phyloP scores from a whole-genome alignment of 352 stramenopile genomes.

The Pythium phragmiticola region DNA sequence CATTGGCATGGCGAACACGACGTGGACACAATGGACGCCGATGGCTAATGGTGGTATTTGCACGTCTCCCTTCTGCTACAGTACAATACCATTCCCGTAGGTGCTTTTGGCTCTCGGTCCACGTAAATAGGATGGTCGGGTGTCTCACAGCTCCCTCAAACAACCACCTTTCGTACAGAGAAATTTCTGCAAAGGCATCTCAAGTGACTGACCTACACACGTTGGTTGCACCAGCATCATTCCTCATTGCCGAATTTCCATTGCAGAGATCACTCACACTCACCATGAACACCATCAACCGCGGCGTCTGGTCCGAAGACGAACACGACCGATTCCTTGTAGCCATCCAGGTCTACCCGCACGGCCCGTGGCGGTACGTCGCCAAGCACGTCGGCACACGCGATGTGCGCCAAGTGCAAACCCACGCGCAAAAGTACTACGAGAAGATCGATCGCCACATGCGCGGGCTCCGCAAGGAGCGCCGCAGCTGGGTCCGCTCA shows the following conservation, averaged over 20 bases:
- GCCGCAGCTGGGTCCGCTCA: conserved; percentile 30
- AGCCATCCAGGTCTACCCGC: conserved; percentile 32
- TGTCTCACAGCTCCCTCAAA: background rate
- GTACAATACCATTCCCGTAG: background rate
- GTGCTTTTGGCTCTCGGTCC: background rate
- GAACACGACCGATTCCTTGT: conserved; percentile 38
- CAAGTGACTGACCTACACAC: background rate
- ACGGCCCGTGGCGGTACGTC: conserved; percentile 37
- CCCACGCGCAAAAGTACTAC: conserved; percentile 58
- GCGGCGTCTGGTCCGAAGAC: conserved; percentile 34
- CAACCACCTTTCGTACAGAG: background rate
- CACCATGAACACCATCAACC: conserved; percentile 16
- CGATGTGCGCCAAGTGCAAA: conserved; percentile 66
- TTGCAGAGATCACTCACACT: background rate
- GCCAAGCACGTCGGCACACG: conserved; percentile 31
- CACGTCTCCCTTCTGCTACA: conserved; percentile 4
- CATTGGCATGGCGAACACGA: background rate
- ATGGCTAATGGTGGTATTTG: background rate
- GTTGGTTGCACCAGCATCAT: background rate
- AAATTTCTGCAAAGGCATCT: no score
- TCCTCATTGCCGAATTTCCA: conserved; percentile 10
- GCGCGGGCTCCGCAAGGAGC: conserved; percentile 56
- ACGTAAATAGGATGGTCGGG: conserved; percentile 15
- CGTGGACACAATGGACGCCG: conserved; percentile 7
- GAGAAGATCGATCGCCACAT: conserved; percentile 65